A percentile compares a stretch with the other conserved stretches of the same genome.
Conservation (phyloP, 805 yeast species). For the Zygosaccharomyces bisporus region DNA sequence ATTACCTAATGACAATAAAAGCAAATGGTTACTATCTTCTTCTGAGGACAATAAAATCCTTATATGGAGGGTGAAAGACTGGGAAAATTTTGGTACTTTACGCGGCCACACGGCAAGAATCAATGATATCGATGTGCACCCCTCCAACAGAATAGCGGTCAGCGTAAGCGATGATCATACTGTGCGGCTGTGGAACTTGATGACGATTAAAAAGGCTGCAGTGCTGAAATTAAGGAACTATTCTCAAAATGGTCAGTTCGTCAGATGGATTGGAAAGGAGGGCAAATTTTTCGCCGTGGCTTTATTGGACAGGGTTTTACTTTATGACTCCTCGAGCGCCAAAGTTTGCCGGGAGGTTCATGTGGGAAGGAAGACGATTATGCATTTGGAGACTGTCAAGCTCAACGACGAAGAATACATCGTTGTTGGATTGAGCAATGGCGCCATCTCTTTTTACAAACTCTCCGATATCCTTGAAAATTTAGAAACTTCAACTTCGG, state of each 20-base stretch:
- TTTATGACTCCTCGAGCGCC: constrained; percentile 63
- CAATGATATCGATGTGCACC: constrained; percentile 84
- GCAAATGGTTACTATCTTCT: constrained; percentile 84
- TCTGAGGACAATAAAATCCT: constrained; percentile 87
- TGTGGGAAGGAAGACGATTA: constrained; percentile 50
- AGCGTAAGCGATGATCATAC: constrained; percentile 85
- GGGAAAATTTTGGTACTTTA: constrained; percentile 86
- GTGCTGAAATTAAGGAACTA: constrained; percentile 66
- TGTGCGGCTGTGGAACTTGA: constrained; percentile 86
- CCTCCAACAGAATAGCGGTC: constrained; percentile 83
- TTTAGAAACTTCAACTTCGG: constrained; percentile 29
- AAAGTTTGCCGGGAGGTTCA: constrained; percentile 52
- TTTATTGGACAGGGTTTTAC: constrained; percentile 55
- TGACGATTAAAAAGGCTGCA: constrained; percentile 95
- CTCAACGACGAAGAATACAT: constrained; percentile 52
- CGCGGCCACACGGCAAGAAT: constrained; percentile 87
- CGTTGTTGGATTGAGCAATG: constrained; percentile 67
- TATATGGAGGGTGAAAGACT: constrained; percentile 93
- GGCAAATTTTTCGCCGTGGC: constrained; percentile 81
- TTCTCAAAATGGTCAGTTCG: constrained; percentile 61
- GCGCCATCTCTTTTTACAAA: constrained; percentile 58
- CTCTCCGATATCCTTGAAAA: constrained; percentile 36
- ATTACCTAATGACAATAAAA: constrained; percentile 39
- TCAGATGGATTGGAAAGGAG: constrained; percentile 56
- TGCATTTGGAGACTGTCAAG: constrained; percentile 56